Percentiles rank a stretch among this genome's conserved stretches.
phyloP scores from a whole-genome alignment of 139 green algal genomes.

The Helicosporidium sp. region DNA sequence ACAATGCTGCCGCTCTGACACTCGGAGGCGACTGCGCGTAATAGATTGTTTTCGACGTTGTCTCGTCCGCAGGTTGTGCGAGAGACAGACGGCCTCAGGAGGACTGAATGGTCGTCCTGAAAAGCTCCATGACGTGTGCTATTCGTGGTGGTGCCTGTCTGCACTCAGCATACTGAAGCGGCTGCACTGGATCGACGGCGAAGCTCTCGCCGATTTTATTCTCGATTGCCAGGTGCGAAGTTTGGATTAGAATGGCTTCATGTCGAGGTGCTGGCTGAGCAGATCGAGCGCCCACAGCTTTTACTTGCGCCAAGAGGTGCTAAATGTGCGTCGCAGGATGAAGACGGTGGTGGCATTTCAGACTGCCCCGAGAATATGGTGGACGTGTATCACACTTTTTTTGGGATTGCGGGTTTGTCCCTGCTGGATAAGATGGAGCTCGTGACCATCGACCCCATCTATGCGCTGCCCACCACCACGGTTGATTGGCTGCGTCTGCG shows the following conservation, averaged over 20 bases:
- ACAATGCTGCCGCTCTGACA: too few relatives aligned
- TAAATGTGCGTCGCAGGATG: slow-evolving; percentile 56
- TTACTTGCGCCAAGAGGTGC: too few relatives aligned
- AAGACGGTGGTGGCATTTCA: slow-evolving; percentile 78
- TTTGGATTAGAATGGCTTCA: background rate
- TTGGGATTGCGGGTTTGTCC: slow-evolving; percentile 77
- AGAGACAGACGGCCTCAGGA: slow-evolving; percentile 71
- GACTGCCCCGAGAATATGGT: slow-evolving; percentile 86
- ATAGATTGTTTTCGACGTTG: too few relatives aligned
- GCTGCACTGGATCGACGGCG: slow-evolving; percentile 82
- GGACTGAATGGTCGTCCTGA: slow-evolving; percentile 85
- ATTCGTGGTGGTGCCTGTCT: slow-evolving; percentile 91
- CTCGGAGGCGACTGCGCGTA: too few relatives aligned
- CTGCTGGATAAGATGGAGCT: slow-evolving; percentile 62
- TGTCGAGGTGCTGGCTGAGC: background rate
- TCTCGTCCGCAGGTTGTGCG: slow-evolving; percentile 54
- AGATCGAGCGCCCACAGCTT: too few relatives aligned
- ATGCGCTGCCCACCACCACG: slow-evolving; percentile 57
- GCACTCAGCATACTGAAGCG: slow-evolving; percentile 64
- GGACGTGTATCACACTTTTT: slow-evolving; percentile 98
- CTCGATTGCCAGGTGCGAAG: slow-evolving; percentile 53
- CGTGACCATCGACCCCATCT: slow-evolving; percentile 59
- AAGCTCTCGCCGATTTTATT: slow-evolving; percentile 62
- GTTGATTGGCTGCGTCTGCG: slow-evolving; percentile 21
- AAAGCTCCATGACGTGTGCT: slow-evolving; percentile 71